Evolutionary conservation across 352 stramenopile genomes (phyloP).

Genomic region (Pythium coloratum): DNA sequence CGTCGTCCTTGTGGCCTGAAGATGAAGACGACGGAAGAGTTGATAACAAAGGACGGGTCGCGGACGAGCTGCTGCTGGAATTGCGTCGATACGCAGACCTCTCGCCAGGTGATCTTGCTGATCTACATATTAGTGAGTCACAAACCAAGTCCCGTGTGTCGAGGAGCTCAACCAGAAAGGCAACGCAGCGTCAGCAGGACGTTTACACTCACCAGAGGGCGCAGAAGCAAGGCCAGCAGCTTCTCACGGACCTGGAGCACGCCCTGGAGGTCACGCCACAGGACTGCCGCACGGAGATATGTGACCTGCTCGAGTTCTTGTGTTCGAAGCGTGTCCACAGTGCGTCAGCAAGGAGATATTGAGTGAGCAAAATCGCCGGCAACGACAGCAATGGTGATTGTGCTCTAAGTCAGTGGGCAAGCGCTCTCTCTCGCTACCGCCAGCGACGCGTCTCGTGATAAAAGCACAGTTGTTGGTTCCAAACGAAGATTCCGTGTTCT

Average conservation of each 20-base stretch:
- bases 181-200: not conserved
- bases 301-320: conserved; percentile 42
- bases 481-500: too few species aligned
- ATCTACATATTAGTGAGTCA: conserved; percentile 29
- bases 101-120: conserved; percentile 41
- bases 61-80: conserved; percentile 25
- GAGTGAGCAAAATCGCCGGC: too few species aligned
- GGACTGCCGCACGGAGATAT: conserved; percentile 61
- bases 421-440: too few species aligned
- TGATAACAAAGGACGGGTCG: not conserved
- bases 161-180: not conserved
- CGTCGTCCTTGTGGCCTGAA: conserved; percentile 9
- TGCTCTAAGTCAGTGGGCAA: too few species aligned
- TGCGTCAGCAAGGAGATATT: not conserved
- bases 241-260: conserved; percentile 44
- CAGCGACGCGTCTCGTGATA: too few species aligned
- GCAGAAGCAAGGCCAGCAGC: conserved; percentile 20
- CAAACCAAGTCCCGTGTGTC: not conserved
- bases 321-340: conserved; percentile 4
- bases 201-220: not conserved
- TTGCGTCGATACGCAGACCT: conserved; percentile 51
- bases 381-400: too few species aligned
- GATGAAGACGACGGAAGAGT: conserved; percentile 14
- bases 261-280: conserved; percentile 49
- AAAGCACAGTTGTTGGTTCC: too few species aligned